phyloP scores from a whole-genome alignment of 2,329 filamentous ascomycete genomes.

The Cyphellophora attinorum region DNA sequence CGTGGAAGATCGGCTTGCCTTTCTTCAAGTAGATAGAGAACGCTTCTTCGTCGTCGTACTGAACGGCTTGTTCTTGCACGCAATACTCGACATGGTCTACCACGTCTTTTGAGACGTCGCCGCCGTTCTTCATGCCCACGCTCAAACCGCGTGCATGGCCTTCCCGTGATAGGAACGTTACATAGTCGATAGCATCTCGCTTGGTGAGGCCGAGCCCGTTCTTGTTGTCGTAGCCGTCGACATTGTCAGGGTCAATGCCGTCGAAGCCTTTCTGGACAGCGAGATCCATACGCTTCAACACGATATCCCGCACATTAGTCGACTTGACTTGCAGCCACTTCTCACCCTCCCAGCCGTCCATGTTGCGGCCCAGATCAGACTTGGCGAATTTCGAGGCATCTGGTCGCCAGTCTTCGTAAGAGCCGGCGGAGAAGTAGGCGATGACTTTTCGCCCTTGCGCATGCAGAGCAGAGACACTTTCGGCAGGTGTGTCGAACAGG shows the following conservation, averaged over 20 bases:
- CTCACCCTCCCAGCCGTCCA: slow-evolving; percentile 59
- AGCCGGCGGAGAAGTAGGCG: slow-evolving; percentile 67
- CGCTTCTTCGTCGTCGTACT: slow-evolving; percentile 49
- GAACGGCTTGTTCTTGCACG: slow-evolving; percentile 60
- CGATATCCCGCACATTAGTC: slow-evolving; percentile 51
- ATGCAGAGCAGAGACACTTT: slow-evolving; percentile 40
- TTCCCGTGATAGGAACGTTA: slow-evolving; percentile 49
- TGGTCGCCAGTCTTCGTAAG: slow-evolving; percentile 53
- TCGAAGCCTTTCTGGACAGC: slow-evolving; percentile 56
- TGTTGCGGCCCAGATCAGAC: slow-evolving; percentile 45
- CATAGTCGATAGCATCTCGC: slow-evolving; percentile 46
- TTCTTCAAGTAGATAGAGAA: slow-evolving; percentile 50
- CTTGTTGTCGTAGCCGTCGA: slow-evolving; percentile 56
- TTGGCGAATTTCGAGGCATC: slow-evolving; percentile 47
- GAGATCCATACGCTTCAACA: slow-evolving; percentile 49
- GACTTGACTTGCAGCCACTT: slow-evolving; percentile 55
- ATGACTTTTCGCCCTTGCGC: slow-evolving; percentile 50
- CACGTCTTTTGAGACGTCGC: slow-evolving; percentile 44
- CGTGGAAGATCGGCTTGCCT: slow-evolving; percentile 61
- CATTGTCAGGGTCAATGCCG: slow-evolving; percentile 61
- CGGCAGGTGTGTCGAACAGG: slow-evolving; percentile 43
- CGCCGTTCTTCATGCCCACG: slow-evolving; percentile 60
- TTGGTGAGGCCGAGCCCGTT: slow-evolving; percentile 53
- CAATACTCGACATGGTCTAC: slow-evolving; percentile 50
- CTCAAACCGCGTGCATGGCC: slow-evolving; percentile 46